Percentiles rank a stretch among this genome's conserved stretches.
Conservation (phyloP, 441 rosid species). For the Geranium incanum region DNA sequence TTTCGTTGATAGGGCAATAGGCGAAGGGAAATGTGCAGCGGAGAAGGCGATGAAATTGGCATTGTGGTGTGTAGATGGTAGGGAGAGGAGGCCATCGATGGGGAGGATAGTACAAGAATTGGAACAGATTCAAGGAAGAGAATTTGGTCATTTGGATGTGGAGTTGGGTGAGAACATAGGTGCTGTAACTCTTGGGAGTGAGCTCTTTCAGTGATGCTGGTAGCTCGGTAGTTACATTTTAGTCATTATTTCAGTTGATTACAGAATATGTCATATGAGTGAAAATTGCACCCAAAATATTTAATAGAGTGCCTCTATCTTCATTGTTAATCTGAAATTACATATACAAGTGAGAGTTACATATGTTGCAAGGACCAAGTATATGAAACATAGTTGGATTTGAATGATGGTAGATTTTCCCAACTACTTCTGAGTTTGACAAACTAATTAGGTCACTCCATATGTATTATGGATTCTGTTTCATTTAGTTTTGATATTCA, state of each 20-base stretch:
- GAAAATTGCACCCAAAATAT: background rate
- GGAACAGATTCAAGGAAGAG: conserved; percentile 28
- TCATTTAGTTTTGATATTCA: too few relatives aligned
- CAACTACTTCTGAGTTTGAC: too few relatives aligned
- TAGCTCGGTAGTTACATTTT: background rate
- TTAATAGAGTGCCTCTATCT: background rate
- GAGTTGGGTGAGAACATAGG: conserved; percentile 34
- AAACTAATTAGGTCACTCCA: too few relatives aligned
- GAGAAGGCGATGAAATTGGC: conserved; percentile 31
- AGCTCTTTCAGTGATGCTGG: conserved; percentile 31
- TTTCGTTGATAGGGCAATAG: conserved; percentile 30
- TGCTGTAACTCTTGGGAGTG: conserved; percentile 41
- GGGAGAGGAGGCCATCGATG: conserved; percentile 31
- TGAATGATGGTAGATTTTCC: too few relatives aligned
- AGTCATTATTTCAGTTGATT: conserved; percentile 27
- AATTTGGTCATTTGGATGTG: conserved; percentile 24
- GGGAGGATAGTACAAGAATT: conserved; percentile 26
- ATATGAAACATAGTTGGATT: too few relatives aligned
- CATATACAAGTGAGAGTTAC: background rate
- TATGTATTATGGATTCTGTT: too few relatives aligned
- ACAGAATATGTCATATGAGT: background rate
- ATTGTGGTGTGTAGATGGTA: conserved; percentile 26
- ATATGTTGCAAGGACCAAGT: background rate
- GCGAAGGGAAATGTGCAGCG: conserved; percentile 15
- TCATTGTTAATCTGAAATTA: background rate